Evolutionary conservation across 2,329 filamentous ascomycete genomes (phyloP).

Genomic region (Mollisiaceae sp.): DNA sequence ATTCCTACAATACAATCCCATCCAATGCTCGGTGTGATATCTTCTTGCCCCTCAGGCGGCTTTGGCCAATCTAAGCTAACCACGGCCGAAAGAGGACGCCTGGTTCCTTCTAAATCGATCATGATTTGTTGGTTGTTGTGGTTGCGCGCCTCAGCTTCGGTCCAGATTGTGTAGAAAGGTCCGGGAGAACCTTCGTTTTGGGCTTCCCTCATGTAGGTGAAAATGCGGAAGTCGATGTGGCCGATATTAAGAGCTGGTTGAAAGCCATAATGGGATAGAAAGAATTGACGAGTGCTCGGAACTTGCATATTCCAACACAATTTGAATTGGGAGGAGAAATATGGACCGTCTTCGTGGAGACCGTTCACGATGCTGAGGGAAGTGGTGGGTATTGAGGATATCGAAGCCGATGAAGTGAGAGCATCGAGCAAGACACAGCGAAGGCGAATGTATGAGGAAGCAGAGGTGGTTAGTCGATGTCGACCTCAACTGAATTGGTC

Average conservation of each 20-base stretch:
- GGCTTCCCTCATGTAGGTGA: not conserved
- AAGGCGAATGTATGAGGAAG: not conserved
- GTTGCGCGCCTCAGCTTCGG: not conserved
- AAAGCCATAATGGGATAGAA: not conserved
- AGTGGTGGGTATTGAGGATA: not conserved
- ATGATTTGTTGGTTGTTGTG: not conserved
- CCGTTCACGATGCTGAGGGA: not conserved
- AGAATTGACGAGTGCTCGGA: not conserved
- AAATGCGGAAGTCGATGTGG: not conserved
- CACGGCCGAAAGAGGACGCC: not conserved
- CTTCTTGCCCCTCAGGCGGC: not conserved
- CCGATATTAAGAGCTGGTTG: not conserved
- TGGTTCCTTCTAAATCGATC: not conserved
- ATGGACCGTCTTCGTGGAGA: slow-evolving; percentile 1
- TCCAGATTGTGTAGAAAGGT: not conserved
- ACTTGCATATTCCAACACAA: not conserved
- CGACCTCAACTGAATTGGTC: not conserved
- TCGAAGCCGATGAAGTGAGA: not conserved
- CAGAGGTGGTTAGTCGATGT: not conserved
- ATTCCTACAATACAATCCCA: not conserved
- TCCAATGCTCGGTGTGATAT: not conserved
- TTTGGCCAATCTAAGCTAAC: not conserved
- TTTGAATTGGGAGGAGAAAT: not conserved
- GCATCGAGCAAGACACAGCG: not conserved
- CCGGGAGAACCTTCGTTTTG: not conserved